Percentiles rank a stretch among this genome's conserved stretches.
Conservation (phyloP, 2,329 filamentous ascomycete species). For the Orbilia brochopaga region DNA sequence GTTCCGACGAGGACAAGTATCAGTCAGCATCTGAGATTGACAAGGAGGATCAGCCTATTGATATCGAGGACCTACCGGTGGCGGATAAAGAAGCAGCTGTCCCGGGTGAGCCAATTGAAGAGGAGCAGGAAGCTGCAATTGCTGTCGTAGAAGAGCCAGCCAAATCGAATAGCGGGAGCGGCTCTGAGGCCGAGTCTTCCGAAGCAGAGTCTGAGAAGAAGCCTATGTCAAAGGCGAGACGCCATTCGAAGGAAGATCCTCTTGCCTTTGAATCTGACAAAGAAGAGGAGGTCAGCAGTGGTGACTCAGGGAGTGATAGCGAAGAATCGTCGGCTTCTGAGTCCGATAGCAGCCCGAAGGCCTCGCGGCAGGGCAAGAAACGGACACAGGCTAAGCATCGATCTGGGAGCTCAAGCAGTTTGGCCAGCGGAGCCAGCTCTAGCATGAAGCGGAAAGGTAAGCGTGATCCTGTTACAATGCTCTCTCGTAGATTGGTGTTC, state of each 20-base stretch:
- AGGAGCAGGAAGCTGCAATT: conserved; percentile 29
- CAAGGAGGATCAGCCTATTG: conserved; percentile 7
- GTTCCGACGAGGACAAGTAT: conserved; percentile 39
- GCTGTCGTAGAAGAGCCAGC: conserved; percentile 22
- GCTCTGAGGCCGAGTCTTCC: conserved; percentile 30
- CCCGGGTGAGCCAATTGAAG: conserved; percentile 24
- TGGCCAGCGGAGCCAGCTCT: conserved; percentile 34
- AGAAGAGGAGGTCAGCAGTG: conserved; percentile 21
- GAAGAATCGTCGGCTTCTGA: conserved; percentile 34
- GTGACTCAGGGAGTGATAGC: conserved; percentile 29
- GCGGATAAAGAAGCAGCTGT: conserved; percentile 13
- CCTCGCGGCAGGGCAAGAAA: conserved; percentile 12
- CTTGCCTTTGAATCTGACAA: conserved; percentile 40
- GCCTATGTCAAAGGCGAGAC: conserved; percentile 11
- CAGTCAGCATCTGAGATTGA: conserved; percentile 44
- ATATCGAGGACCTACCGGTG: neutral
- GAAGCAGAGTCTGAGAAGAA: conserved; percentile 41
- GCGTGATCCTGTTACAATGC: neutral
- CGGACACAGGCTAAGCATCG: conserved; percentile 12
- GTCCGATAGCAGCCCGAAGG: conserved; percentile 37
- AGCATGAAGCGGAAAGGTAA: conserved; percentile 50
- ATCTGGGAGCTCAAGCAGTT: conserved; percentile 29
- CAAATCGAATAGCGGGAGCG: conserved; percentile 28
- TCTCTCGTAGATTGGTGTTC: neutral
- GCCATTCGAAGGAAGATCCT: conserved; percentile 32